Base-by-base conservation (phyloP, 2,329 filamentous ascomycete genomes). In the Juglanconis oblonga region DNA sequence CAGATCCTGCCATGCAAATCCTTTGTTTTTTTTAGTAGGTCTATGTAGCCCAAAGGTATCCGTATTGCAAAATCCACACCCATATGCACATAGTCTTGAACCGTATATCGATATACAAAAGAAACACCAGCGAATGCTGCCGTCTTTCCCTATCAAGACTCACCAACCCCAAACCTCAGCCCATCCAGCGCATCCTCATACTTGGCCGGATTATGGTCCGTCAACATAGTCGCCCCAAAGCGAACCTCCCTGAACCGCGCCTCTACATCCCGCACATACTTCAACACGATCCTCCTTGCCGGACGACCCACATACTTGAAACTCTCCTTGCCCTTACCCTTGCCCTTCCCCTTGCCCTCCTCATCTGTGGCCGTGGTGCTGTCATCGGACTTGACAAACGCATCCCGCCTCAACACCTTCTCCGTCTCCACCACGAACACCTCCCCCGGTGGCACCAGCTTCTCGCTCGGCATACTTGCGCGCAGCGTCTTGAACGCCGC, bases 371-470 rank as follows among this genome's bases (percentile, higher is more conserved):
- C n/a, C 40, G 3, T 44, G 10, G 9, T 54, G 24, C 33, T 52
- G 49, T 47, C 74, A 4, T 72, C 76, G 31, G 68, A 75, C 61
- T 67, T 72, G 67, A 81, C 67, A 48, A 90, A 89, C 0, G 87
- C 86, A 67, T 90, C 85, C 11, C 88, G 77, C 64, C 89, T 81
- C 62, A 92, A 74, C 4, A 90, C 88, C 8, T 81, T 79, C 69
- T 85, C 86, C 31, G 81, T 87, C 73, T 91, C 88, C 2, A 92
- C 80, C 2, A 86, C 77, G 67, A 92, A 92, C 0, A 92, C 87
- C 70, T 93, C 89, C 1, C 90, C 90, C 0, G 90, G 90, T 1
- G 90, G 90, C 51, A 91, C 74, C 2, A 93, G 78, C 68, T 92
- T 92, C 36, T 82, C 77, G 55, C 83, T 87, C 62, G 83, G 80